Evolutionary conservation across 371 early-diverging fungal species (phyloP).

Genomic region (Amoeboradix gromovi): DNA sequence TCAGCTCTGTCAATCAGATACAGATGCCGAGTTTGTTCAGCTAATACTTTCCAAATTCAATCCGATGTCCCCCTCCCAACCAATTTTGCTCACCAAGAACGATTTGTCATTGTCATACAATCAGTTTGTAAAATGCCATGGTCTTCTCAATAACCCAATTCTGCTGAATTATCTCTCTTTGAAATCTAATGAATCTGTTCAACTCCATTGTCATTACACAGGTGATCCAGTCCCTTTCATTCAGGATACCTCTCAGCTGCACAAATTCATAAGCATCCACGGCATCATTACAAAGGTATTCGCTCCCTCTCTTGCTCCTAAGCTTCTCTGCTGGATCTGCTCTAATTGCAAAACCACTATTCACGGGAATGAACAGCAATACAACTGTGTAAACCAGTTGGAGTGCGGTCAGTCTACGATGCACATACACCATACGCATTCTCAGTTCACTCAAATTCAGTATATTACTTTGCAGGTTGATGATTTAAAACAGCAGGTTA

Average conservation of each 20-base stretch:
- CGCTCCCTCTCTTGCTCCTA: background rate
- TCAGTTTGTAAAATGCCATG: background rate
- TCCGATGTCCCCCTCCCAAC: background rate
- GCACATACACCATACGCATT: background rate
- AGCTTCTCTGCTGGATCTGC: background rate
- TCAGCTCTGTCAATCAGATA: background rate
- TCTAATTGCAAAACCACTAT: background rate
- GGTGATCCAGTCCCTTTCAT: background rate
- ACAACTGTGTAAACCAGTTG: background rate
- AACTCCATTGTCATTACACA: background rate
- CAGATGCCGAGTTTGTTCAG: background rate
- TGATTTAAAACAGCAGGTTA: constrained; percentile 17
- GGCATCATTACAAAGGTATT: background rate
- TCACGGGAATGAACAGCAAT: background rate
- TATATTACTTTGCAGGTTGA: background rate
- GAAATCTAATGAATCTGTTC: background rate
- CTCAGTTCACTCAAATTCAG: background rate
- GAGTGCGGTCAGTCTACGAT: background rate
- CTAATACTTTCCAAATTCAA: background rate
- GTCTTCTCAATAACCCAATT: background rate
- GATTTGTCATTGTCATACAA: background rate
- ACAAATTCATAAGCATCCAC: background rate
- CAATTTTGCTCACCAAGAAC: background rate
- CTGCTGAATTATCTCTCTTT: background rate
- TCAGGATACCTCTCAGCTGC: background rate